Evolutionary conservation across 139 green algal species (phyloP), one percentile per base, ranked within the genome.

Genomic region (Auxenochlorella protothecoides): DNA sequence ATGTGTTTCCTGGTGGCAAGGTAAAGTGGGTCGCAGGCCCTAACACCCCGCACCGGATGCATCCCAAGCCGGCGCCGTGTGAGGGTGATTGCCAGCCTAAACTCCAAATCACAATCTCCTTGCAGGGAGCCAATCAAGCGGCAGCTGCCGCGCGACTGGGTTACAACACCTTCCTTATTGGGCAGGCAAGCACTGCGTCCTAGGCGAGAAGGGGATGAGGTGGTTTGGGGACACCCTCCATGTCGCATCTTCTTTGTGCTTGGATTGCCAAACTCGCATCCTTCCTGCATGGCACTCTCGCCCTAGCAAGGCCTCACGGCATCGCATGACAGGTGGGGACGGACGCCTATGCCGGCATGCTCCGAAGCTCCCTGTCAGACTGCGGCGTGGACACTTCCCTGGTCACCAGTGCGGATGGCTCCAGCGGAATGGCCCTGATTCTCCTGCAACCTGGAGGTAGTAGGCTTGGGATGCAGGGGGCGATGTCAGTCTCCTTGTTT

Each of bases 71-170:
- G 14, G 44, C 59, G 54, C 57, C 54, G 44, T 55, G 9, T 62
- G 57, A 44, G 27, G 27, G 27, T 44, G 27, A 44, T 44, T 44
- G 27, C 27, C 27, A 44, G 27, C 27, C 27, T 44, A 1, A 44
- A 44, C 0, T 44, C 27, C 27, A 44, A 44, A 2, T 44, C 27
- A 44, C 27, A 44, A 44, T 44, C 57, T 67, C 44, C 56, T 63
- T 70, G 55, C 71, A 96, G 87, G 91, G 91, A 15, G 89, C 90
- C 11, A 97, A 97, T 75, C 91, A 97, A 74, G 91, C 91, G 27
- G 89, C 86, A n/a, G 89, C 90, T 10, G 91, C 89, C 8, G 87
- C 85, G 3, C 86, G 80, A 64, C 77, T 93, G 7, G 86, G 82
- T 8, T 88, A 89, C 66, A 81, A 80, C 7, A 96, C 91, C 5